Evolutionary conservation across 225 moss, liverwort and hornwort species (phyloP), one percentile per base, ranked within the genome.

Genomic region (Lunularia cruciata): DNA sequence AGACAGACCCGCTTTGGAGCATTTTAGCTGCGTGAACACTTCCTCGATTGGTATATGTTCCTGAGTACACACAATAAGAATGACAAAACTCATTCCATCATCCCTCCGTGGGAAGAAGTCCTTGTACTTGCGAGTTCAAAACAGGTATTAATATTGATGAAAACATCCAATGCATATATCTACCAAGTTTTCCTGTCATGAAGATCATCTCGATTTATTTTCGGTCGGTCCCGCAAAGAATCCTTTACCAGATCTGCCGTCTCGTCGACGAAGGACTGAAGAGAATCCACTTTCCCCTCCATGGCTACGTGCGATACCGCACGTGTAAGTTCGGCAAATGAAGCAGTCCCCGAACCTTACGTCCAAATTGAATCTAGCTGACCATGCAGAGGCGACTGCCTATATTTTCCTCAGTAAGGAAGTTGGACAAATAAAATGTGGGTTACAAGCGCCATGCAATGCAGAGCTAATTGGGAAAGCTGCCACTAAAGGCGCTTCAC

Each of bases 21-120:
- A 93, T 79, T 82, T 73, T 61, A 93, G 79, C 34, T 93, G 88
- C 63, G 83, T 54, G 45, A 93, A 93, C 27, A 93, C 93, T 82
- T 90, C 90, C 0, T 83, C 84, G 22, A 93, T 67, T 1, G 93
- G 87, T 67, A 93, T 84, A 14, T 78, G 81, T 73, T 90, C 90
- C 90, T 93, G 80, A 71, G 34, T 42, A 16, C 57, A 57, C 8
- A 56, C 27, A 9, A 56, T 18, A 20, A 20, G 20, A 52, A 52
- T 1, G 8, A 27, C 3, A 18, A 57, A 1, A 27, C 0, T 57
- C 31, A 57, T 31, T 57, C 3, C 56, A 27, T 8, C 9, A 0
- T 0, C 6, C 56, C 28, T 12, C 9, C 56, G 30, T 9, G 56
- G 8, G 27, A 57, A 27, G 19, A 27, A 57, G 1, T 11, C 43